Evolutionary conservation across 83 land plant species (phyloP), one percentile per base, ranked within the genome.

Genomic region (Diphasiastrum complanatum): DNA sequence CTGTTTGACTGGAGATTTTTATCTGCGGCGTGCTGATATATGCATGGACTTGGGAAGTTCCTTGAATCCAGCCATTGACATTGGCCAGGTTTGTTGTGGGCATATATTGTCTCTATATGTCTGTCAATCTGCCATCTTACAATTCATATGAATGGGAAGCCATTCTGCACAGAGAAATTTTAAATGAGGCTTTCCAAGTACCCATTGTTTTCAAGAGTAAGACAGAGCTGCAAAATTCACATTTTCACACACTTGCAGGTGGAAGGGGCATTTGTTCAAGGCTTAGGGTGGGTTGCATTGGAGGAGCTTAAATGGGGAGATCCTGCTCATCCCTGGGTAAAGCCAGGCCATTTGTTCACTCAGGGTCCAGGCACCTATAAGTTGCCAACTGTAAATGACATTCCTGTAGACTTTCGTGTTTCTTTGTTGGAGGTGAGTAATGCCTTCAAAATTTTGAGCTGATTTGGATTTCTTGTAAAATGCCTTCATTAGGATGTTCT

Each of bases 301-400:
- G 97, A 91, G 74, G 97, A 91, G 79, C 71, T 91, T 23, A 91
- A 91, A 72, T 91, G 97, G 97, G 97, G 97, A 5, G 97, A 91
- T 69, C 45, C 84, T 45, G 81, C 77, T 33, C 97, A 87, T 61
- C 84, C 77, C 31, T 91, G 89, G 93, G 61, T 91, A 25, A 78
- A 75, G 50, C 85, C 89, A 45, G 97, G 97, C 16, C 37, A 58
- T 49, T 70, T 91, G 5, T 91, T 74, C 60, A 91, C 97, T 3
- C 76, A 79, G 62, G 97, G 97, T 11, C 97, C 97, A 22, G 97
- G 97, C 60, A 84, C 78, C 10, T 91, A 91, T 69, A 91, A 91
- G 59, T 70, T 91, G 38, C 97, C 97, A 26, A 78, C 93, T 33
- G 64, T 81, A 14, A 87, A 84, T 66, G 95, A 91, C 52, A 82